Evolutionary conservation across 306 rosid genomes (phyloP), one percentile per base, ranked within the genome.

Genomic region (Clitoria ternatea): DNA sequence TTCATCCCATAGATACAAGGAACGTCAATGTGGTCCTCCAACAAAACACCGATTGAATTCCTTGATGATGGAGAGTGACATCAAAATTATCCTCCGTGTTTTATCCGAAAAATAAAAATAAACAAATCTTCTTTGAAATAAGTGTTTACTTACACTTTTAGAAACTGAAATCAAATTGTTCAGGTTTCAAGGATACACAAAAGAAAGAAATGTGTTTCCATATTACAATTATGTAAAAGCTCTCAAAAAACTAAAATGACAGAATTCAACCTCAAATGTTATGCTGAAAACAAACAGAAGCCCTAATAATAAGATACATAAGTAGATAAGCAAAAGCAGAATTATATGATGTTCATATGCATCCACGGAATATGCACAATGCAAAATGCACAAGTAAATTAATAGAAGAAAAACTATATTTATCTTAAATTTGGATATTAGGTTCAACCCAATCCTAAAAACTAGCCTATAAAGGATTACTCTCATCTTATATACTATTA

Each of bases 241-340:
- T 20, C 40, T 20, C 52, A 48, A 68, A 22, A 47, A 67, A 19
- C 19, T 53, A 76, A 57, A 50, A 45, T 36, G 43, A 45, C 54
- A 59, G 44, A 55, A 57, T 35, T 45, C 63, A 26, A 45, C 29
- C 11, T 61, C 14, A 44, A 45, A 27, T 23, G 17, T 8, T 26
- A 33, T 36, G 63, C 12, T 48, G 32, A 45, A 49, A 75, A 76
- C 62, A 56, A 32, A 9, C 2, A 19, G 33, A 5, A 35, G 6
- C 20, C 39, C 33, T 27, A 45, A 40, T 15, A 53, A 29, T 32
- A 40, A 24, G 61, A 42, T 5, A 59, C 47, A 72, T 27, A 33
- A 77, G 30, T 40, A 32, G 59, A 61, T 52, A 53, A 50, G 47
- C 6, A 49, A 61, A 47, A 73, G 30, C 32, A 22, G 13, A 48